A percentile compares a stretch with the other conserved stretches of the same genome.
Evolutionary conservation across 2,329 filamentous ascomycete species (phyloP).

Genomic region (Fusarium sambucinum): DNA sequence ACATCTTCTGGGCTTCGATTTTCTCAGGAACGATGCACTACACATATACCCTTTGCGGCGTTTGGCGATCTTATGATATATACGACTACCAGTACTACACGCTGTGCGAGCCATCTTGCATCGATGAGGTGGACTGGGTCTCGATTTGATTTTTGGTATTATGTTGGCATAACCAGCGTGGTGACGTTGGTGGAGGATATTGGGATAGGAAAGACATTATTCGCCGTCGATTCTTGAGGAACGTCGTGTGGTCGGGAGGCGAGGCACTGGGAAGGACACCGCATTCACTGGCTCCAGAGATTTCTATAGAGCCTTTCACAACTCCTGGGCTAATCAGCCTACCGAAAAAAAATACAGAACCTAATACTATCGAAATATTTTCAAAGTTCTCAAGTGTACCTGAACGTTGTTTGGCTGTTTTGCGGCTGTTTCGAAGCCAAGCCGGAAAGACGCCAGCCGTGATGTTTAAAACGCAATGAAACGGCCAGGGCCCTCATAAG

Average conservation of each 20-base stretch:
- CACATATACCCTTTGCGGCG: constrained; percentile 36
- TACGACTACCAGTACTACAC: constrained; percentile 24
- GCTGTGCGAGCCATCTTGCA: constrained; percentile 13
- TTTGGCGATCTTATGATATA: constrained; percentile 36
- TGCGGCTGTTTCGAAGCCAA: constrained; percentile 11
- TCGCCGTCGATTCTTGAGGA: constrained; percentile 12
- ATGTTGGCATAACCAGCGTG: constrained; percentile 19
- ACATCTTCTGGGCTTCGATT: constrained; percentile 21
- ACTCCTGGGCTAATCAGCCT: background rate
- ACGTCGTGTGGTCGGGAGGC: constrained; percentile 16
- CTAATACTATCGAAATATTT: constrained; percentile 30
- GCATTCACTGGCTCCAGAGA: background rate
- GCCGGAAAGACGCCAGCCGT: background rate
- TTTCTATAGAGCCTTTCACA: constrained; percentile 10
- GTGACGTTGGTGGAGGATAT: constrained; percentile 19
- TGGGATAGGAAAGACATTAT: constrained; percentile 2
- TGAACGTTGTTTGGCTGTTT: background rate
- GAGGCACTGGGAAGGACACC: constrained; percentile 1
- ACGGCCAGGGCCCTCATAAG: background rate
- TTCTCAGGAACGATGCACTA: constrained; percentile 10
- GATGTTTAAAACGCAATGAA: constrained; percentile 20
- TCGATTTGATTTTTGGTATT: constrained; percentile 24
- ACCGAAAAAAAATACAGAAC: constrained; percentile 31
- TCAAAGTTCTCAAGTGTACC: background rate
- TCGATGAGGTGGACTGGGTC: constrained; percentile 4